Base-by-base conservation (phyloP, 768 basidiomycete genomes). In the Podaxis sp. region DNA sequence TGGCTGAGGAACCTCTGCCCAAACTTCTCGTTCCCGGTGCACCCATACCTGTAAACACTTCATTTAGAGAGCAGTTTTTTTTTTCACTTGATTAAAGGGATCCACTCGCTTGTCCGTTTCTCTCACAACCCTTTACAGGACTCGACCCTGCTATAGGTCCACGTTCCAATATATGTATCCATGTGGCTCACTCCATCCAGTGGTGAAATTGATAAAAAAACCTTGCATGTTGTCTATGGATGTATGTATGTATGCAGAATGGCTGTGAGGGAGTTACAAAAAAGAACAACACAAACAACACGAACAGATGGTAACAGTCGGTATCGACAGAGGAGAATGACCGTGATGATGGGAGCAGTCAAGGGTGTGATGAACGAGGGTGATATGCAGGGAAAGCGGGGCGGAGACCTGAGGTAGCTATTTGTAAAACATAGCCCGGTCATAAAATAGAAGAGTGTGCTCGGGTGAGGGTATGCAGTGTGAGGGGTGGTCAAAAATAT, bases 181-280 rank as follows among this genome's bases (percentile, higher is more conserved):
- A 54, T 17, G 54, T 56, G 54, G 19, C 19, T 44, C 5, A n/a
- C 40, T 28, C 40, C 40, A 17, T 44, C 40, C 6, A 59, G 19
- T 28, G 13, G 36, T 42, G 12, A 58, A 53, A 26, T 9, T 44
- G 8, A 33, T 24, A 61, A 8, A 24, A 61, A 42, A 36, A 48
- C 44, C 48, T 38, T 63, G 61, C 38, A 51, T 63, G 61, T 63
- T 63, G 61, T 63, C 61, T 63, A 63, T 61, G 52, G 36, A 53
- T 62, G 42, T 49, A 62, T 63, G 55, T 36, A 56, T 49, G 54
- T 52, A 40, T 59, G 53, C 48, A 53, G 51, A 61, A 46, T 44
- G 42, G 33, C 26, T 28, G 56, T 30, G 56, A 39, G 28, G 42
- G 36, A 39, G 24, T 15, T 30, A 51, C 3, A 46, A 30, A 28